Percentiles rank a stretch among this genome's conserved stretches.
These are phyloP conservation scores for Coccomyxa sp. DNA, from an alignment of 139 green algal species.

Conservation along the genomic window DNA sequence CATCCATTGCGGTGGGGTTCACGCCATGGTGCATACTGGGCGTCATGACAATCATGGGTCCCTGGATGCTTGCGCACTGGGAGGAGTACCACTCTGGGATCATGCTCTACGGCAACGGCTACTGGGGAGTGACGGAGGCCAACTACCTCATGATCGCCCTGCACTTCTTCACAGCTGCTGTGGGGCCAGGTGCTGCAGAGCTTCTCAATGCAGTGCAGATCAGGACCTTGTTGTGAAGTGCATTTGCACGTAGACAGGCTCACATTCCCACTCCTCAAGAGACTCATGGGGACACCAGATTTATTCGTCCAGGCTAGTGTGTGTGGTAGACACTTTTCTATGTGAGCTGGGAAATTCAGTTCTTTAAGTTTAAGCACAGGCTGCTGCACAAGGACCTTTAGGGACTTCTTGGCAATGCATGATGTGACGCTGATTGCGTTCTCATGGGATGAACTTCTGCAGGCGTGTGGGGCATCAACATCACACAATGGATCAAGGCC, in stretches of 20 bases:
- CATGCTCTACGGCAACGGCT: slow-evolving; percentile 82
- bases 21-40: slow-evolving; percentile 20
- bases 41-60: slow-evolving; percentile 56
- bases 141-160: slow-evolving; percentile 74
- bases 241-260: too few relatives aligned
- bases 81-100: slow-evolving; percentile 86
- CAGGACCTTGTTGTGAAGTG: not conserved
- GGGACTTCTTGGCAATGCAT: not conserved
- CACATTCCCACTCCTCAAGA: too few relatives aligned
- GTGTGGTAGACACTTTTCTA: not conserved
- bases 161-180: slow-evolving; percentile 42
- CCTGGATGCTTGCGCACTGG: slow-evolving; percentile 84
- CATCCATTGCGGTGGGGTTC: slow-evolving; percentile 20
- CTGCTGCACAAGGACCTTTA: not conserved
- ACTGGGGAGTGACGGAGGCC: slow-evolving; percentile 77
- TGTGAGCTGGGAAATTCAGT: not conserved
- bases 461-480: not conserved
- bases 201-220: not conserved
- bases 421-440: too few relatives aligned
- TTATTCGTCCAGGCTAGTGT: not conserved
- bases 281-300: too few relatives aligned
- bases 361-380: too few relatives aligned
- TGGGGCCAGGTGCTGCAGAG: slow-evolving; percentile 24
- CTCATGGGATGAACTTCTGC: too few relatives aligned
- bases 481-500: slow-evolving; percentile 2